These are phyloP conservation scores for Colletotrichum spaethianum DNA, from an alignment of 2,329 filamentous ascomycete genomes.

Conservation along the genomic window DNA sequence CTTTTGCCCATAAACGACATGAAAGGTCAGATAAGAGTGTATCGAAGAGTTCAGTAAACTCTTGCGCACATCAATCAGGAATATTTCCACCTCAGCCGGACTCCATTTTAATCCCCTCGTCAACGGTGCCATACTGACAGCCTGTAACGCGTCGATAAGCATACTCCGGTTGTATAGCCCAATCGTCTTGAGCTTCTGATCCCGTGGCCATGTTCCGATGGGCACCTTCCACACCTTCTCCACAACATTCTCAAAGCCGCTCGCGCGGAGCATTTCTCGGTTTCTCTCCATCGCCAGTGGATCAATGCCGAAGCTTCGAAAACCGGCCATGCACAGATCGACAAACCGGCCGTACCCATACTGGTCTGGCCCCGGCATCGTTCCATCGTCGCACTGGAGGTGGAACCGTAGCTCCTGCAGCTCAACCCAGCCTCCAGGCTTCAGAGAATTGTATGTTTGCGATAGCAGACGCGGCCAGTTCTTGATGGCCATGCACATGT, in stretches of 20 bases:
- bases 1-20: conserved; percentile 66
- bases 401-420: conserved; percentile 60
- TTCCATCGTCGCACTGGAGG: conserved; percentile 54
- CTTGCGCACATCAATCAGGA: conserved; percentile 63
- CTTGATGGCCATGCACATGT: conserved; percentile 58
- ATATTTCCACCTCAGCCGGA: conserved; percentile 54
- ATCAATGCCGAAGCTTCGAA: conserved; percentile 61
- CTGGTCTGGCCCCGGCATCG: conserved; percentile 54
- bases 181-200: conserved; percentile 40
- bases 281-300: conserved; percentile 66
- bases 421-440: conserved; percentile 62
- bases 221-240: conserved; percentile 44
- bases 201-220: conserved; percentile 43
- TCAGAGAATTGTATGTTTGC: conserved; percentile 51
- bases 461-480: conserved; percentile 49
- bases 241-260: conserved; percentile 44
- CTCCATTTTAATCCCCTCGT: conserved; percentile 57
- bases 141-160: conserved; percentile 32
- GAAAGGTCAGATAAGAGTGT: conserved; percentile 64
- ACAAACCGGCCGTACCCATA: conserved; percentile 67
- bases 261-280: conserved; percentile 61
- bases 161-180: conserved; percentile 44
- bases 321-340: conserved; percentile 61
- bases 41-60: conserved; percentile 61
- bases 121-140: conserved; percentile 54